Conservation (phyloP, 495 filamentous ascomycete genomes). For the Xylaria scruposa region DNA sequence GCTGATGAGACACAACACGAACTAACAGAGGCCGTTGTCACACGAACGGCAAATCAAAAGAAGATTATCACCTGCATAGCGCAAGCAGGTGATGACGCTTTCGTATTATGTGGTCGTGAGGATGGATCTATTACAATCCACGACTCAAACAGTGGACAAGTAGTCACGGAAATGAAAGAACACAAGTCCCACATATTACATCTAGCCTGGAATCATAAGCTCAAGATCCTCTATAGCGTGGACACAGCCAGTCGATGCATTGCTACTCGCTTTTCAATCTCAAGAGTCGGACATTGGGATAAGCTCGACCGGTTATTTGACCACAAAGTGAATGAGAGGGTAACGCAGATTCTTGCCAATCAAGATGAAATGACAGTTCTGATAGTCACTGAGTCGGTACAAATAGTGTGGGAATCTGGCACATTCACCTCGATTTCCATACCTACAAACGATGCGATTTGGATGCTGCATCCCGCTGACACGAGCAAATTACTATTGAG, state of each 20-base stretch:
- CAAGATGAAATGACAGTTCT: neutral
- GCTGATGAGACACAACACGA: constrained; percentile 28
- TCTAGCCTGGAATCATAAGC: constrained; percentile 33
- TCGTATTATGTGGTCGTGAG: constrained; percentile 34
- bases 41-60: neutral
- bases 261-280: constrained; percentile 21
- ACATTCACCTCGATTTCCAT: neutral
- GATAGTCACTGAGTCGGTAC: neutral
- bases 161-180: constrained; percentile 28
- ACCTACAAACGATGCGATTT: neutral
- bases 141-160: constrained; percentile 23
- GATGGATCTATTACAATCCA: constrained; percentile 36
- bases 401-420: neutral
- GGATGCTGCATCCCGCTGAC: constrained; percentile 6
- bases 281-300: neutral
- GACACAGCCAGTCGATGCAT: constrained; percentile 33
- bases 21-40: constrained; percentile 9
- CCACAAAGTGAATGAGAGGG: neutral
- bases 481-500: neutral
- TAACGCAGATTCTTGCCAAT: constrained; percentile 1
- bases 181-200: constrained; percentile 32
- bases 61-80: constrained; percentile 30
- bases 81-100: constrained; percentile 26
- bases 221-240: constrained; percentile 33
- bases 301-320: constrained; percentile 4